phyloP scores from a whole-genome alignment of 768 basidiomycete genomes.

The Mrakia hoshinonis region DNA sequence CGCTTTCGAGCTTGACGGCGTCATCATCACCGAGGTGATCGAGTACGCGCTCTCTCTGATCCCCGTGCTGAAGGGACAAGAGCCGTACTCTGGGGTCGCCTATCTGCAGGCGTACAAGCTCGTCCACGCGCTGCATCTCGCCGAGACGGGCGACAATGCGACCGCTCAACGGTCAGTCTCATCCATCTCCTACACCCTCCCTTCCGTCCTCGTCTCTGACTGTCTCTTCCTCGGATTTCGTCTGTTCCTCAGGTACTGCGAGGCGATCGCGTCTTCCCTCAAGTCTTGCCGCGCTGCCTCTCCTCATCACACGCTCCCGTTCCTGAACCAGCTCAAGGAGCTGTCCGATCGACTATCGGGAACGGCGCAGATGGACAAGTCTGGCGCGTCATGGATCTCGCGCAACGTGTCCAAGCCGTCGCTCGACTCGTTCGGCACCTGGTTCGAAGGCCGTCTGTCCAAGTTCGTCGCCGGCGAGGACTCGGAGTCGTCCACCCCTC shows the following conservation, averaged over 20 bases:
- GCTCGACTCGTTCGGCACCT: slow-evolving; percentile 79
- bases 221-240: not conserved
- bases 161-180: slow-evolving; percentile 59
- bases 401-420: slow-evolving; percentile 83
- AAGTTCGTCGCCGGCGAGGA: slow-evolving; percentile 89
- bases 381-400: slow-evolving; percentile 67
- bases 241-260: slow-evolving; percentile 70
- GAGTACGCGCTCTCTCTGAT: slow-evolving; percentile 81
- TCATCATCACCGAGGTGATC: slow-evolving; percentile 78
- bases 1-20: slow-evolving; percentile 53
- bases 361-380: slow-evolving; percentile 63
- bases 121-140: slow-evolving; percentile 62
- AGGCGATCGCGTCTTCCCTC: slow-evolving; percentile 63
- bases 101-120: slow-evolving; percentile 83
- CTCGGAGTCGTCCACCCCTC: slow-evolving; percentile 30
- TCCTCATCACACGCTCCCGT: slow-evolving; percentile 51
- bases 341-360: slow-evolving; percentile 70
- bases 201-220: not conserved
- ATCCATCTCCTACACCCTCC: not conserved
- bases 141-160: slow-evolving; percentile 71
- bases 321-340: slow-evolving; percentile 66
- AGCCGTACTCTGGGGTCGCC: slow-evolving; percentile 68
- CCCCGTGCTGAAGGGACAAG: slow-evolving; percentile 71
- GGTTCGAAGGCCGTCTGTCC: slow-evolving; percentile 84
- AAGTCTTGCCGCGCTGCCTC: slow-evolving; percentile 48